Evolutionary conservation across 805 yeast species (phyloP).

Genomic region (Myxozyma geophila): DNA sequence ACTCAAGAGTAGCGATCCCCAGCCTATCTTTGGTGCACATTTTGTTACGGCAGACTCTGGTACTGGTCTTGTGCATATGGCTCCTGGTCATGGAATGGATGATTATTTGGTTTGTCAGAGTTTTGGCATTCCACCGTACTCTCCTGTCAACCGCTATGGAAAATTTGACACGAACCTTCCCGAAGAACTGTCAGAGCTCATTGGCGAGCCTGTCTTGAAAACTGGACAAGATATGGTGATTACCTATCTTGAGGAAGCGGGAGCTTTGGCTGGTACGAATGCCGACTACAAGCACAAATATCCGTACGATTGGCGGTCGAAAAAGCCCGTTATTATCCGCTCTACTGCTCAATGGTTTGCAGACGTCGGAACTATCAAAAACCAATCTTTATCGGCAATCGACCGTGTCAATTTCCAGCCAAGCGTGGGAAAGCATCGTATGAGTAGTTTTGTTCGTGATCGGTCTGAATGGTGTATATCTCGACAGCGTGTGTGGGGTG

Average conservation of each 20-base stretch:
- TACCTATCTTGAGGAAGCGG: conserved; percentile 48
- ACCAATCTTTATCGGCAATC: conserved; percentile 62
- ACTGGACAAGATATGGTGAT: conserved; percentile 59
- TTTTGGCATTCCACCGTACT: conserved; percentile 61
- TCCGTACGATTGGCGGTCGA: conserved; percentile 97
- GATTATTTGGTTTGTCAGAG: conserved; percentile 75
- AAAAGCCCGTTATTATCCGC: conserved; percentile 90
- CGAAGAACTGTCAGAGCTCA: conserved; percentile 51
- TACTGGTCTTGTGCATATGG: conserved; percentile 94
- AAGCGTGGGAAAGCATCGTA: conserved; percentile 68
- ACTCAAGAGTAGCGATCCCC: conserved; percentile 43
- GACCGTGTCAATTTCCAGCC: conserved; percentile 74
- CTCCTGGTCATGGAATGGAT: conserved; percentile 97
- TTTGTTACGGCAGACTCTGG: conserved; percentile 85
- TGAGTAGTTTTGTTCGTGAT: conserved; percentile 69
- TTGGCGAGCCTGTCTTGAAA: conserved; percentile 65
- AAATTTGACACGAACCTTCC: conserved; percentile 61
- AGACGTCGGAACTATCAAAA: conserved; percentile 75
- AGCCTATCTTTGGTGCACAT: conserved; percentile 74
- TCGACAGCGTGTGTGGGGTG: conserved; percentile 97
- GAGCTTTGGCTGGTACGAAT: conserved; percentile 56
- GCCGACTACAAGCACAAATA: conserved; percentile 74
- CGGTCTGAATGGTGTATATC: conserved; percentile 98
- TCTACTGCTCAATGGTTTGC: conserved; percentile 98
- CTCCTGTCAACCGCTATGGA: conserved; percentile 83